phyloP scores from a whole-genome alignment of 345 rosid species.

The Boechera stricta region DNA sequence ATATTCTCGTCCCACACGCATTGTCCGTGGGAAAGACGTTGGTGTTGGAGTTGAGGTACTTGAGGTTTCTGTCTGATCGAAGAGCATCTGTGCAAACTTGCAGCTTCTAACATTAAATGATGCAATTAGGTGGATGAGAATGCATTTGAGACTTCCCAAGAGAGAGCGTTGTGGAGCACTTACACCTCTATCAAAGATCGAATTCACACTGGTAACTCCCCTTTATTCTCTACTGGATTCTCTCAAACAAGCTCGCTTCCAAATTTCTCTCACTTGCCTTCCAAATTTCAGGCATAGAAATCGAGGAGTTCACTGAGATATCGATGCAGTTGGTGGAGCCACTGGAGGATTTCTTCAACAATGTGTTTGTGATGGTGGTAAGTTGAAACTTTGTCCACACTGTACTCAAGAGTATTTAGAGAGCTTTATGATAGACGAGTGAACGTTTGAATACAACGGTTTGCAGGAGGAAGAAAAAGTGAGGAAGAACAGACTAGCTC shows the following conservation, averaged over 20 bases:
- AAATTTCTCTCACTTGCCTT: constrained; percentile 21
- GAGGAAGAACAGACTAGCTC: constrained; percentile 75
- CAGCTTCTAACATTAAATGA: constrained; percentile 33
- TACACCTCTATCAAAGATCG: constrained; percentile 61
- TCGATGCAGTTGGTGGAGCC: constrained; percentile 73
- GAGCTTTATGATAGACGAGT: constrained; percentile 2
- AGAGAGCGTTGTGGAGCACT: constrained; percentile 71
- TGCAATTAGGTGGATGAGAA: constrained; percentile 75
- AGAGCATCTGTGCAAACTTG: constrained; percentile 19
- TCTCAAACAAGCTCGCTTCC: constrained; percentile 4
- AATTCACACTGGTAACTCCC: constrained; percentile 63
- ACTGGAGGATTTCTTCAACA: constrained; percentile 85
- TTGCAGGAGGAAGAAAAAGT: constrained; percentile 81
- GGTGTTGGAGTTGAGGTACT: constrained; percentile 67
- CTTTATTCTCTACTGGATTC: constrained; percentile 11
- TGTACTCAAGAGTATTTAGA: background rate
- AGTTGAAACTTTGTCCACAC: constrained; percentile 39
- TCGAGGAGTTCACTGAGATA: constrained; percentile 74
- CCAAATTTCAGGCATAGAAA: constrained; percentile 61
- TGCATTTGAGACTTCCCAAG: constrained; percentile 76
- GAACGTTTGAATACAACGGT: background rate
- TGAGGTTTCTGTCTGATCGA: constrained; percentile 17
- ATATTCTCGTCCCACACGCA: constrained; percentile 94
- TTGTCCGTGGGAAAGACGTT: constrained; percentile 85
- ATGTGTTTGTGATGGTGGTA: constrained; percentile 99